A percentile compares a stretch with the other conserved stretches of the same genome.
phyloP scores from a whole-genome alignment of 257 asterid species.

The Gentiana dahurica region DNA sequence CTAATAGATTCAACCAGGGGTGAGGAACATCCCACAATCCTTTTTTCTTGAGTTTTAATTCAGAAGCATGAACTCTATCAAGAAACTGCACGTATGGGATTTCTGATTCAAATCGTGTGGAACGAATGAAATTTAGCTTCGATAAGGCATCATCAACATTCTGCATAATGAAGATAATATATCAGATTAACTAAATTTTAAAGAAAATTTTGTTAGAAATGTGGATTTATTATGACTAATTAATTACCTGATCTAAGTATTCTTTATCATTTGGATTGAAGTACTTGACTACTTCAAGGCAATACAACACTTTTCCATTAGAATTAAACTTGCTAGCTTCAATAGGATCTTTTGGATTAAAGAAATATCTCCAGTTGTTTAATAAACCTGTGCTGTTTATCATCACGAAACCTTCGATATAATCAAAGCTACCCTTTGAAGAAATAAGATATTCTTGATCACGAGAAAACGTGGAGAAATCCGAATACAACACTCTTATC shows the following conservation, averaged over 20 bases:
- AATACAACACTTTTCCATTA: constrained; percentile 65
- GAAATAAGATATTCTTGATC: constrained; percentile 82
- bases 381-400: constrained; percentile 69
- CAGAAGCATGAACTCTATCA: constrained; percentile 72
- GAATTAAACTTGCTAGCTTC: constrained; percentile 60
- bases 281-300: constrained; percentile 83
- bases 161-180: constrained; percentile 33
- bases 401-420: constrained; percentile 72
- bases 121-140: constrained; percentile 41
- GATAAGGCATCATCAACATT: constrained; percentile 44
- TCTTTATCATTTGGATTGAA: constrained; percentile 43
- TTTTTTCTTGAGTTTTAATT: constrained; percentile 46
- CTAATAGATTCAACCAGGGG: constrained; percentile 86
- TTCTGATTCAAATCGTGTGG: constrained; percentile 67
- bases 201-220: neutral
- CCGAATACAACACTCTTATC: constrained; percentile 76
- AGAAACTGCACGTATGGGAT: constrained; percentile 63
- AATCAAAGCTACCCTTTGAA: constrained; percentile 47
- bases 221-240: constrained; percentile 7
- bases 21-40: constrained; percentile 96
- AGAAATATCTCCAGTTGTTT: constrained; percentile 83
- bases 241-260: constrained; percentile 31
- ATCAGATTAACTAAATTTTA: no score
- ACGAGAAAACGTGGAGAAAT: constrained; percentile 45
- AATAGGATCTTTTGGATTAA: constrained; percentile 69